These are phyloP conservation scores for Globisporangium irregulare DNA, from an alignment of 352 stramenopile species.

Conservation along the genomic window DNA sequence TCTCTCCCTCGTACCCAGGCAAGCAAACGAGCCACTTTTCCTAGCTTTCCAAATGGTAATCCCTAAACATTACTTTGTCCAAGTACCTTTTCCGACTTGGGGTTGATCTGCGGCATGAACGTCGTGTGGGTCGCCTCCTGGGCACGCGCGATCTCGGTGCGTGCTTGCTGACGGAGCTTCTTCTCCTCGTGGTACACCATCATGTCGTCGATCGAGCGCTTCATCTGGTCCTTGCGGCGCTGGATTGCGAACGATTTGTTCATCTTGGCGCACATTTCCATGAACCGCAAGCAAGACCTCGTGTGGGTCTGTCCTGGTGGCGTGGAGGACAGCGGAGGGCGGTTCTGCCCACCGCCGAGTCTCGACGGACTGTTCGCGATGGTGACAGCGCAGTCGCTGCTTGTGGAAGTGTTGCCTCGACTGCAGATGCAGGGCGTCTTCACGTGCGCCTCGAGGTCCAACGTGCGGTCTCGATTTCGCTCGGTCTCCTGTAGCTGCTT, in stretches of 20 bases:
- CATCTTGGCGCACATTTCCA: constrained; percentile 50
- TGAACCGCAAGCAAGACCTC: constrained; percentile 44
- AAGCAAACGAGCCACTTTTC: not conserved
- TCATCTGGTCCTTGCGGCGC: constrained; percentile 44
- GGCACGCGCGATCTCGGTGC: constrained; percentile 25
- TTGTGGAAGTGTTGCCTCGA: constrained; percentile 21
- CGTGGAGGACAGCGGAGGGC: not conserved
- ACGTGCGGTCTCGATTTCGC: constrained; percentile 16
- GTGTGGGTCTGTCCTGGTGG: constrained; percentile 24
- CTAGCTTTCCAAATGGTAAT: not conserved
- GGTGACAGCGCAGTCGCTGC: not conserved
- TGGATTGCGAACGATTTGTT: constrained; percentile 44
- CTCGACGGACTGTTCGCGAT: constrained; percentile 8
- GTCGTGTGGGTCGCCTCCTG: constrained; percentile 37
- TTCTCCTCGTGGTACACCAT: constrained; percentile 45
- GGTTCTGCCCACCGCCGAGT: constrained; percentile 3
- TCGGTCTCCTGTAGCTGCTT: constrained; percentile 26
- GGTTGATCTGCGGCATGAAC: constrained; percentile 50
- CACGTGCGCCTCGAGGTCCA: constrained; percentile 36
- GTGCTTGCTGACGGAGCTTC: constrained; percentile 34
- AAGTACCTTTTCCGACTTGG: constrained; percentile 37
- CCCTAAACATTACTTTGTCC: not conserved
- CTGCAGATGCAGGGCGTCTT: constrained; percentile 45
- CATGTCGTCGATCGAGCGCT: constrained; percentile 50
- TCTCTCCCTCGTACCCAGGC: not conserved